Percentiles rank a stretch among this genome's conserved stretches.
Evolutionary conservation across 1,139 yeast species (phyloP).

Genomic region (Hemisphaericaspora lyxosophila): DNA sequence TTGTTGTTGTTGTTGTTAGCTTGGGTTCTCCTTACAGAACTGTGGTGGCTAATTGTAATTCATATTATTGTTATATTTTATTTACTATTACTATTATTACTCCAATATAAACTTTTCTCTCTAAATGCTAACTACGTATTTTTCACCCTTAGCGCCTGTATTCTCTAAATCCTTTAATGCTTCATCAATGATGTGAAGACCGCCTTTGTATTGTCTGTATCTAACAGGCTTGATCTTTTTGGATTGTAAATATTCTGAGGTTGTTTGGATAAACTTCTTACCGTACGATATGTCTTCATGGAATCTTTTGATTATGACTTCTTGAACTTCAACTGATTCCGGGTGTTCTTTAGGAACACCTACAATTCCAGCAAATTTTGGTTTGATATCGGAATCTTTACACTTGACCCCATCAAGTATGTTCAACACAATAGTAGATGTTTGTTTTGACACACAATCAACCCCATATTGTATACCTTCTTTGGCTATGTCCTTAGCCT

Average conservation of each 20-base stretch:
- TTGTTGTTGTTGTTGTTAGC: too few relatives aligned
- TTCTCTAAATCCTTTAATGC: slow-evolving; percentile 40
- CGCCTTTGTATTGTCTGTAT: slow-evolving; percentile 34
- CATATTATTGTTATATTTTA: too few relatives aligned
- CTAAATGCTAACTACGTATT: slow-evolving; percentile 32
- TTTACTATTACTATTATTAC: too few relatives aligned
- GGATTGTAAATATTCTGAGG: slow-evolving; percentile 27
- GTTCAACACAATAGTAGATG: slow-evolving; percentile 31
- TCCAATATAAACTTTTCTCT: too few relatives aligned
- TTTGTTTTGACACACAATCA: slow-evolving; percentile 46
- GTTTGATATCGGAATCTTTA: slow-evolving; percentile 8
- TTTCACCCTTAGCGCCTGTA: slow-evolving; percentile 43
- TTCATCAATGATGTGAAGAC: slow-evolving; percentile 27
- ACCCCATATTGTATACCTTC: slow-evolving; percentile 34
- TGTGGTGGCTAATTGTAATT: too few relatives aligned
- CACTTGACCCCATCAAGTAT: slow-evolving; percentile 21
- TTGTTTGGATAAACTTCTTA: slow-evolving; percentile 28
- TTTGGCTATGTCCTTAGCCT: slow-evolving; percentile 14
- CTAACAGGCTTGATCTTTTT: slow-evolving; percentile 32
- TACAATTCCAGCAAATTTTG: slow-evolving; percentile 39
- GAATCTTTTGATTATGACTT: slow-evolving; percentile 40
- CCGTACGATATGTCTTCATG: slow-evolving; percentile 46
- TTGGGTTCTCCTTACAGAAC: too few relatives aligned
- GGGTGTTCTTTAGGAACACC: slow-evolving; percentile 32
- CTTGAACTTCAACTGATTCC: slow-evolving; percentile 23